phyloP scores from a whole-genome alignment of 164 flowering plant species.

The Malania oleifera region DNA sequence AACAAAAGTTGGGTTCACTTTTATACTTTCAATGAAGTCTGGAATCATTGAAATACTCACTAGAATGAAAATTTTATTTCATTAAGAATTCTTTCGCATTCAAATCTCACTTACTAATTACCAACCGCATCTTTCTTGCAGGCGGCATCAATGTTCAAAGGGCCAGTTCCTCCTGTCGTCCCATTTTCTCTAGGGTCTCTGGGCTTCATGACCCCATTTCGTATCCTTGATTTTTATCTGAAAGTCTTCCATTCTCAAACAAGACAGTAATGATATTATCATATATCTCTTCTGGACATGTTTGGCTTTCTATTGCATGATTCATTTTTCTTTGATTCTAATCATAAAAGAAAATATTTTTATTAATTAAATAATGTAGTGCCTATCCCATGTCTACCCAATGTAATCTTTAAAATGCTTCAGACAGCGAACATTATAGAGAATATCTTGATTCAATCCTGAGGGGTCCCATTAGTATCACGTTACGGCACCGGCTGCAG shows the following conservation, averaged over 20 bases:
- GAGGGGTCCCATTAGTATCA: slow-evolving; percentile 86
- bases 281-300: too few relatives aligned
- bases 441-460: slow-evolving; percentile 69
- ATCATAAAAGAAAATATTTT: background rate
- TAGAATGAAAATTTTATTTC: too few relatives aligned
- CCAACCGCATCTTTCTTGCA: slow-evolving; percentile 30
- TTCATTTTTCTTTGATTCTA: too few relatives aligned
- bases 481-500: slow-evolving; percentile 82
- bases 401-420: slow-evolving; percentile 46
- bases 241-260: background rate
- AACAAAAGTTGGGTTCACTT: too few relatives aligned
- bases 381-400: background rate
- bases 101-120: slow-evolving; percentile 2
- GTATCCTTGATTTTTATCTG: slow-evolving; percentile 58
- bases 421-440: slow-evolving; percentile 82
- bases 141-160: slow-evolving; percentile 99
- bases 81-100: background rate
- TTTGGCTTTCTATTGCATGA: too few relatives aligned
- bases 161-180: slow-evolving; percentile 94
- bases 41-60: too few relatives aligned
- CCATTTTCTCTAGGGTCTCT: slow-evolving; percentile 93
- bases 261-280: too few relatives aligned
- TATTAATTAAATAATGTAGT: background rate
- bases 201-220: slow-evolving; percentile 96
- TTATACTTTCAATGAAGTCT: too few relatives aligned